phyloP scores from a whole-genome alignment of 2,329 filamentous ascomycete species.

The Curvularia eragrostidis region DNA sequence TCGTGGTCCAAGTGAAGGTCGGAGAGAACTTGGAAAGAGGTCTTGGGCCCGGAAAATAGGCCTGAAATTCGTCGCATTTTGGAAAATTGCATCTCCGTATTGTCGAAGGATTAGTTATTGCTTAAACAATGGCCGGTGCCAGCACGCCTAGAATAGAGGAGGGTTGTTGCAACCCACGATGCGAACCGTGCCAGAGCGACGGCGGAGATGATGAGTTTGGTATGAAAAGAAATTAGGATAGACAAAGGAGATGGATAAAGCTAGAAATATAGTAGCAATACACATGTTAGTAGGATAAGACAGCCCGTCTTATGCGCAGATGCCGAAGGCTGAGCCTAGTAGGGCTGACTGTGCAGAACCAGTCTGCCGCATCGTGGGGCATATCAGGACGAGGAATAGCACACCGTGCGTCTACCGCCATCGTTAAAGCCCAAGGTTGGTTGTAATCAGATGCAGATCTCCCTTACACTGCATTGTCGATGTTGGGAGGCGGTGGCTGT shows the following conservation, averaged over 20 bases:
- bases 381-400: not conserved
- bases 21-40: conserved; percentile 42
- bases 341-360: conserved; percentile 11
- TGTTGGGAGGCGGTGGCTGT: conserved; percentile 19
- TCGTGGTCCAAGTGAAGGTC: conserved; percentile 43
- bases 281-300: not conserved
- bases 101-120: not conserved
- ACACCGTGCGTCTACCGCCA: not conserved
- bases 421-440: not conserved
- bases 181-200: not conserved
- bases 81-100: conserved; percentile 9
- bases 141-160: not conserved
- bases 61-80: conserved; percentile 35
- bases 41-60: conserved; percentile 33
- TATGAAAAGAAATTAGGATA: not conserved
- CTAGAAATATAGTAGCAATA: not conserved
- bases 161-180: not conserved
- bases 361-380: conserved; percentile 16
- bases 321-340: conserved; percentile 14
- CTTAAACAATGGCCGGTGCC: not conserved
- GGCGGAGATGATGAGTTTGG: not conserved
- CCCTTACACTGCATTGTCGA: conserved; percentile 3
- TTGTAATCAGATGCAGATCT: conserved; percentile 3
- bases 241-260: not conserved
- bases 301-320: conserved; percentile 7